Evolutionary conservation across 2,329 filamentous ascomycete species (phyloP), one percentile per base, ranked within the genome.

Genomic region (Amesomyces nigricolor): DNA sequence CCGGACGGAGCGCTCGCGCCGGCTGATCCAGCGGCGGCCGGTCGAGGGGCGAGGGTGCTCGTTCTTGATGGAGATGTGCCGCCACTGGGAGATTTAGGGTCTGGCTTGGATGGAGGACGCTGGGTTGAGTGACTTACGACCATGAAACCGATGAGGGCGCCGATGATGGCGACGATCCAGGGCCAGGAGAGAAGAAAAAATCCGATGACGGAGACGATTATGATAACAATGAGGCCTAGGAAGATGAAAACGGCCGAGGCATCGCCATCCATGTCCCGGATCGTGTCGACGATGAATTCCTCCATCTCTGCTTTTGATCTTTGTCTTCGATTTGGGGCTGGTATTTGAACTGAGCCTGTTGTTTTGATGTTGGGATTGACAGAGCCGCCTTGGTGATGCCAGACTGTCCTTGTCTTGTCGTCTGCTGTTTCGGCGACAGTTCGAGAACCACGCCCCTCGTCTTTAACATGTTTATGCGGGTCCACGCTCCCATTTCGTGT

Each of bases 31-130:
- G 29, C 47, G 49, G 1, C 47, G 47, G 22, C 50, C 49, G 7
- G 38, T 51, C 4, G 32, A 8, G 4, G 37, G 53, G 5, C 37
- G 40, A 5, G 47, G 57, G 2, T 38, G 43, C 4, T 47, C 30
- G 30, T 22, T 32, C 30, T 53, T 55, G 47, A 64, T 19, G 13
- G 55, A 43, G 45, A 58, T 4, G 22, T 64, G 62, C 17, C 62
- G 58, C 55, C 44, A 60, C 62, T 63, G 47, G 1, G 22, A 17
- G 17, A 4, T 29, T 58, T 16, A 54, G 38, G 29, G n/a, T 43
- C 6, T 29, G 5, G 22, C 6, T 30, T 32, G 16, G 22, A 13
- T 6, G 30, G 22, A 32, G 43, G 4, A 5, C 14, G 11, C 6
- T 7, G 6, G n/a, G 26, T 2, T 8, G 4, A 22, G 11, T 35